Conservation (phyloP, 768 basidiomycete genomes). For the Tylopilus rubrobrunneus region DNA sequence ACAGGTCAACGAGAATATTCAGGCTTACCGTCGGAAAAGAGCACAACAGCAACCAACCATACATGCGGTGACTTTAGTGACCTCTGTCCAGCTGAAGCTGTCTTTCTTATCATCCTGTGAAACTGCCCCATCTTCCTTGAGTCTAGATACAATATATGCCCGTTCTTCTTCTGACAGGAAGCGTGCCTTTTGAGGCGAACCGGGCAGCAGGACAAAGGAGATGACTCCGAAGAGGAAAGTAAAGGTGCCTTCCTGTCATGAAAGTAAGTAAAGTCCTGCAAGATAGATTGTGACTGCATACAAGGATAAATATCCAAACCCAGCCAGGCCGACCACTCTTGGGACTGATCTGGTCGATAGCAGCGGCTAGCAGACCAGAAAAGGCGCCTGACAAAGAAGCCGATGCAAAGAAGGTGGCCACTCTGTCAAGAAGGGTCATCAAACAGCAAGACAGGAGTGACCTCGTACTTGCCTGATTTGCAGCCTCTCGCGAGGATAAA, state of each 20-base stretch:
- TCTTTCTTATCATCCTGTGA: constrained; percentile 41
- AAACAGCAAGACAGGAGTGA: neutral
- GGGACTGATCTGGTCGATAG: constrained; percentile 55
- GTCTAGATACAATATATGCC: constrained; percentile 36
- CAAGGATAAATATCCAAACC: constrained; percentile 59
- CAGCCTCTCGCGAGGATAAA: constrained; percentile 32
- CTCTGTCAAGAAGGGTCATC: constrained; percentile 18
- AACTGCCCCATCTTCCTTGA: constrained; percentile 29
- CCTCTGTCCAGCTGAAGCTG: constrained; percentile 55
- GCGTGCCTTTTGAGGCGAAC: constrained; percentile 38
- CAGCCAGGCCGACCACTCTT: constrained; percentile 50
- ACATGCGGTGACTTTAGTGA: constrained; percentile 53
- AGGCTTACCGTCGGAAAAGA: constrained; percentile 49
- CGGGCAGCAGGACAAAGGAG: constrained; percentile 48
- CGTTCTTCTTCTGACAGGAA: constrained; percentile 54
- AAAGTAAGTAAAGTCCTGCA: neutral
- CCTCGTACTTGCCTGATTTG: constrained; percentile 17
- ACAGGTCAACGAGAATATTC: neutral
- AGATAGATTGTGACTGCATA: constrained; percentile 12
- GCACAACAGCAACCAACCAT: constrained; percentile 44
- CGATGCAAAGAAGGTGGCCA: constrained; percentile 37
- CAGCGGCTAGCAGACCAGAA: constrained; percentile 61
- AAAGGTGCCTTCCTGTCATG: constrained; percentile 52
- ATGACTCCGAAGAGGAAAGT: constrained; percentile 53
- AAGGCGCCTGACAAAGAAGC: constrained; percentile 60